Conservation (phyloP, 2,329 filamentous ascomycete species). For the Lachnellula subtilissima region DNA sequence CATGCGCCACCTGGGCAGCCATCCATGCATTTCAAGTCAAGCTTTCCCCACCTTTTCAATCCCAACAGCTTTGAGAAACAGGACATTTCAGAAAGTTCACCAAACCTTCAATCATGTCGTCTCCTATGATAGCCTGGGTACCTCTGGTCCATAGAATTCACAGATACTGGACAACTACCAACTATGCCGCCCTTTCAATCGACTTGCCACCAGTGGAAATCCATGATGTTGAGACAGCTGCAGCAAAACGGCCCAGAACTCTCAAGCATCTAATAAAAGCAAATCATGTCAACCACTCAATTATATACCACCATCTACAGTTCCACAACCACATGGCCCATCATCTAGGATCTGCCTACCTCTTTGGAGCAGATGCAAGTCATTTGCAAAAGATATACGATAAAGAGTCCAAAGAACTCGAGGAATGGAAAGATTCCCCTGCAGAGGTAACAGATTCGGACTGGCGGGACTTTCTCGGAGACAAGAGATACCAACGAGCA, state of each 20-base stretch:
- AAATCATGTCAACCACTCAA: slow-evolving; percentile 85
- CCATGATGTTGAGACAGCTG: slow-evolving; percentile 73
- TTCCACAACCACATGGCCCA: slow-evolving; percentile 84
- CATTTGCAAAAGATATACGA: slow-evolving; percentile 82
- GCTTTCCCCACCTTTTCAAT: slow-evolving; percentile 14
- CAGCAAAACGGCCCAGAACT: slow-evolving; percentile 73
- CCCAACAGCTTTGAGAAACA: slow-evolving; percentile 20
- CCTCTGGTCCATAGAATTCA: slow-evolving; percentile 39
- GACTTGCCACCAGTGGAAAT: slow-evolving; percentile 64
- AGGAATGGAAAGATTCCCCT: slow-evolving; percentile 79
- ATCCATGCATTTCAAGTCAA: slow-evolving; percentile 5
- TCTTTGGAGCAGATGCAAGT: slow-evolving; percentile 69
- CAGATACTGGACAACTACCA: slow-evolving; percentile 29
- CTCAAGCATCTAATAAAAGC: slow-evolving; percentile 87
- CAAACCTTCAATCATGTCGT: slow-evolving; percentile 27
- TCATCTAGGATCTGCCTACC: slow-evolving; percentile 77
- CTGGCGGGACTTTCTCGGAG: slow-evolving; percentile 81
- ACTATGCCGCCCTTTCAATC: slow-evolving; percentile 37
- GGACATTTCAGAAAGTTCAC: slow-evolving; percentile 3
- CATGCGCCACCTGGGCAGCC: too few species aligned
- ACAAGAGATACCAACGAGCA: slow-evolving; percentile 77
- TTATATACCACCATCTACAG: slow-evolving; percentile 69
- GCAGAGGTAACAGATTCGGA: slow-evolving; percentile 77
- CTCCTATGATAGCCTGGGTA: slow-evolving; percentile 40
- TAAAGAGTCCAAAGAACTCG: slow-evolving; percentile 62